phyloP scores from a whole-genome alignment of 2,329 filamentous ascomycete genomes.

The Pseudocercospora ulei region DNA sequence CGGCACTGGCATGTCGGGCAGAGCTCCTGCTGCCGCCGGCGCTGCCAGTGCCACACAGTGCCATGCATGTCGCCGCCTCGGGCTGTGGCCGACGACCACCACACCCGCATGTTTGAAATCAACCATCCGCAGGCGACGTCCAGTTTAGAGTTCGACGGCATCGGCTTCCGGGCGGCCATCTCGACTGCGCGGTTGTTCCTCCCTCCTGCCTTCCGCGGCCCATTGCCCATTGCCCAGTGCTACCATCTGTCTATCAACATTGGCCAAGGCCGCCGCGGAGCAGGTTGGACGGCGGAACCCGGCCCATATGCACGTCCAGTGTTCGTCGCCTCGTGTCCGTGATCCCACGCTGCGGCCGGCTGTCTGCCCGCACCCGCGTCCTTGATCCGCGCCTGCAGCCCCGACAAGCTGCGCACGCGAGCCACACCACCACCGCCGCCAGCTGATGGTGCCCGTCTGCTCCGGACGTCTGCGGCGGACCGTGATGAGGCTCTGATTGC shows the following conservation, averaged over 20 bases:
- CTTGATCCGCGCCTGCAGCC: conserved; percentile 1
- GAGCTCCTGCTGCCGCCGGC: too few species aligned
- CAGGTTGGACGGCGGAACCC: not conserved
- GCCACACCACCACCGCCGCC: conserved; percentile 1
- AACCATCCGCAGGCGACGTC: too few species aligned
- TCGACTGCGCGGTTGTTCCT: too few species aligned
- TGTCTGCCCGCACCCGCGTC: not conserved
- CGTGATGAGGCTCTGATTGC: conserved; percentile 3
- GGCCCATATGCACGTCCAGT: not conserved
- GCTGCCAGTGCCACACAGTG: too few species aligned
- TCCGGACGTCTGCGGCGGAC: conserved; percentile 4
- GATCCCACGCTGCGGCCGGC: conserved; percentile 1
- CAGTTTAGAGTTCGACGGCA: too few species aligned
- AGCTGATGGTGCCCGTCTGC: not conserved
- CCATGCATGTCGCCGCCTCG: too few species aligned
- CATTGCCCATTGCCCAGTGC: conserved; percentile 1
- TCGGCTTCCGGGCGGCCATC: too few species aligned
- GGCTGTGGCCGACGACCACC: too few species aligned
- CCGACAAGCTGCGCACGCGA: not conserved
- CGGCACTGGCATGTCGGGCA: too few species aligned
- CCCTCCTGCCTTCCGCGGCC: too few species aligned
- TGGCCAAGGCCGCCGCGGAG: not conserved
- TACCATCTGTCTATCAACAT: not conserved
- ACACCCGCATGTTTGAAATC: too few species aligned
- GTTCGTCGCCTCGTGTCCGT: not conserved